Evolutionary conservation across 805 yeast genomes (phyloP), one percentile per base, ranked within the genome.

Genomic region (Spathaspora arborariae): DNA sequence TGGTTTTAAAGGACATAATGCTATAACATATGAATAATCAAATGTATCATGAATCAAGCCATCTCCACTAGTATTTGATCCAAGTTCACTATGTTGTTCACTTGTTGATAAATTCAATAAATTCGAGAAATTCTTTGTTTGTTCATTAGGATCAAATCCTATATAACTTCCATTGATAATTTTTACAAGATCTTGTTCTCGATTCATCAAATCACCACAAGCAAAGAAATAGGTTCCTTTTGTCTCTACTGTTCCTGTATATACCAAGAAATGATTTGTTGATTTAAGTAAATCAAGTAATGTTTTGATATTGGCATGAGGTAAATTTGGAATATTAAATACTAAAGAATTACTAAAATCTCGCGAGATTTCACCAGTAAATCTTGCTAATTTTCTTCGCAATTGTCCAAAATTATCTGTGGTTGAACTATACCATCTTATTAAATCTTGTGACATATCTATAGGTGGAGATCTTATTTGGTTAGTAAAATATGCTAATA

Each of bases 151-250:
- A 51, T 67, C 72, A 21, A 62, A 54, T 0, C 76, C 77, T 35
- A 72, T 60, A 46, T 60, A 64, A 7, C 73, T 61, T 1, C 75
- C 78, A 47, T 63, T 64, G 11, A 72, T 61, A 20, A 72, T 67
- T 26, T 63, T 66, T 19, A 66, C 48, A 10, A 72, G 70, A 39
- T 71, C 75, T 10, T 56, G 62, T 39, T 70, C 72, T 35, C 65
- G 67, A 6, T 69, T 72, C 37, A 57, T 61, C 21, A 85, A 62
- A 24, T 78, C 78, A 6, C 78, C 73, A 47, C 94, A 85, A 1
- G 91, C 96, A 61, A 94, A 76, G 9, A 88, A 76, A 57, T 91
- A 91, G 20, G 84, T 74, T 3, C 97, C 97, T 45, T 81, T 80
- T 15, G 79, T 76, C 50, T 88, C 94, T 2, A 84, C 72, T 1